phyloP scores from a whole-genome alignment of 2,329 filamentous ascomycete genomes.

The Aureobasidium musti region DNA sequence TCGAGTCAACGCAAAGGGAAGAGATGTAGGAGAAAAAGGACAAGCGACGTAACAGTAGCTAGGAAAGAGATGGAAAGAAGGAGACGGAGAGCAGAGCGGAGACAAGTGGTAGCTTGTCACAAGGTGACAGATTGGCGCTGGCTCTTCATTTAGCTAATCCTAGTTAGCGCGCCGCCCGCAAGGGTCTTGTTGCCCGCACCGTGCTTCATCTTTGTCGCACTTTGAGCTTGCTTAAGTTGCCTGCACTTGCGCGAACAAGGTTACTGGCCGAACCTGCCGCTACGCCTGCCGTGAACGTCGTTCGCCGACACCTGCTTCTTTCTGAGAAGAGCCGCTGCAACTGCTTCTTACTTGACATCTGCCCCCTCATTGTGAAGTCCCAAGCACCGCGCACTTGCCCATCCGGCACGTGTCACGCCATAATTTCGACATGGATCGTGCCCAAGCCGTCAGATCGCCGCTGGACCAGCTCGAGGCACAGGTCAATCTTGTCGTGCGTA shows the following conservation, averaged over 20 bases:
- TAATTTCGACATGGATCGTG: conserved; percentile 29
- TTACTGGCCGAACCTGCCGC: background rate
- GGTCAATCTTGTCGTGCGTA: conserved; percentile 51
- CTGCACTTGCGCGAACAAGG: background rate
- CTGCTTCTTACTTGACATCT: background rate
- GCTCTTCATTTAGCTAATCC: conserved; percentile 1
- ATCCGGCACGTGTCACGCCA: conserved; percentile 24
- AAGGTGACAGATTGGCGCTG: conserved; percentile 16
- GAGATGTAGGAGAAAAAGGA: conserved; percentile 3
- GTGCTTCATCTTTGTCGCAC: background rate
- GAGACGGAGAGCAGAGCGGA: conserved; percentile 37
- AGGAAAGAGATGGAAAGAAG: conserved; percentile 21
- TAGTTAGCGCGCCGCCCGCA: conserved; percentile 6
- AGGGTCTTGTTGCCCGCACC: background rate
- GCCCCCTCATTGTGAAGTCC: background rate
- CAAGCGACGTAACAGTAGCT: conserved; percentile 21
- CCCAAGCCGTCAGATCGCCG: conserved; percentile 34
- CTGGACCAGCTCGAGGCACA: conserved; percentile 52
- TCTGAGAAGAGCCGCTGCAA: background rate
- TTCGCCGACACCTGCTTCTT: background rate
- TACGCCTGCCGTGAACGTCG: background rate
- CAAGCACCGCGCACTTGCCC: background rate
- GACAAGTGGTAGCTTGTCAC: background rate
- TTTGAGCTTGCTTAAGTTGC: background rate
- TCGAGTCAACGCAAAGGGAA: background rate